Conservation (phyloP, 495 filamentous ascomycete species). For the Xylaria telfairii region DNA sequence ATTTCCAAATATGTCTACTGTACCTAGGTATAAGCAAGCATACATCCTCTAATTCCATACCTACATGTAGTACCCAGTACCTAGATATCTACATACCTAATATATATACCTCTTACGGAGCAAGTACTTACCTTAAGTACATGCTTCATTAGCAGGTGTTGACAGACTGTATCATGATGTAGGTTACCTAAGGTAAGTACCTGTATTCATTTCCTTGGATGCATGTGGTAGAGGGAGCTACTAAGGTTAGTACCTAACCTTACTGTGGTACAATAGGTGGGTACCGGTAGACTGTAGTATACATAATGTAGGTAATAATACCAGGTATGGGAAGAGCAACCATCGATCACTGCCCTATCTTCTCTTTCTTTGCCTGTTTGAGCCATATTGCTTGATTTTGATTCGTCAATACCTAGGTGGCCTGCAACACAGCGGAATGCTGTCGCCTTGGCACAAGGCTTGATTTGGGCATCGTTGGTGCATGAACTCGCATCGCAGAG, state of each 20-base stretch:
- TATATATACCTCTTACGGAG: no score
- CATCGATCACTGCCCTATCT: not conserved
- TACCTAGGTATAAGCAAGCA: no score
- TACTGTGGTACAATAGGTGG: no score
- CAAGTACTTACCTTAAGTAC: no score
- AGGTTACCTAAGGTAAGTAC: constrained; percentile 1
- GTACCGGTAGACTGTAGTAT: not conserved
- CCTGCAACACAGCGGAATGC: not conserved
- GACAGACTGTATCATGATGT: not conserved
- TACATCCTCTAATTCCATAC: no score
- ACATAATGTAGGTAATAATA: not conserved
- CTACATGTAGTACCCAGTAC: no score
- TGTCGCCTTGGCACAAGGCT: constrained; percentile 20
- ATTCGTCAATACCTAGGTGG: constrained; percentile 11
- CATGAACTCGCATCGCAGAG: not conserved
- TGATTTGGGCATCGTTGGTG: constrained; percentile 14
- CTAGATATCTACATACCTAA: no score
- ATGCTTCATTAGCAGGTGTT: no score
- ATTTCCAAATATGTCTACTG: no score
- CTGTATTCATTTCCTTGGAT: not conserved
- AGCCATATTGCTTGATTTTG: constrained; percentile 10
- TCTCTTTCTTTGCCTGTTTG: constrained; percentile 13
- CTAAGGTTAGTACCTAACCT: no score
- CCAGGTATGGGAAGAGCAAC: not conserved
- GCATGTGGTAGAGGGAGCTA: no score